Percentiles rank a stretch among this genome's conserved stretches.
phyloP scores from a whole-genome alignment of 2,329 filamentous ascomycete species.

The Didymella pinodella region DNA sequence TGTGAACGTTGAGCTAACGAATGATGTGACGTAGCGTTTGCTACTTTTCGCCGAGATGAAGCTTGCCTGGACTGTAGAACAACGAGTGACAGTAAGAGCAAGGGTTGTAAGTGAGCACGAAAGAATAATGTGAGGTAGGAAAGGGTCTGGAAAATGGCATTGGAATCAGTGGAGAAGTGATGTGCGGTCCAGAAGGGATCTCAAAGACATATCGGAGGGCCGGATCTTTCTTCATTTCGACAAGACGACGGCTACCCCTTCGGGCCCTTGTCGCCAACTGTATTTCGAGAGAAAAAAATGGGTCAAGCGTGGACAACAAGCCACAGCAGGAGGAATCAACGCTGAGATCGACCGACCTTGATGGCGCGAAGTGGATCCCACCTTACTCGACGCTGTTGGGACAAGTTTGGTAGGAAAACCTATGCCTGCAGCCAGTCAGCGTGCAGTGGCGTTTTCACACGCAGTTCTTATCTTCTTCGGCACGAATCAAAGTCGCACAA shows the following conservation, averaged over 20 bases:
- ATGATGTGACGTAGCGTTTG: conserved; percentile 14
- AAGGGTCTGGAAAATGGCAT: conserved; percentile 8
- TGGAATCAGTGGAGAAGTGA: conserved; percentile 18
- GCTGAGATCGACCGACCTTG: conserved; percentile 17
- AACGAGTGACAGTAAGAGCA: conserved; percentile 10
- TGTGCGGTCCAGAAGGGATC: conserved; percentile 18
- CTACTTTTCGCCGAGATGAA: conserved; percentile 9
- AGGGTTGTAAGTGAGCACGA: neutral
- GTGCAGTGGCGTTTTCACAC: conserved; percentile 2
- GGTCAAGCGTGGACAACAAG: conserved; percentile 23
- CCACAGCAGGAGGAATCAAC: conserved; percentile 14
- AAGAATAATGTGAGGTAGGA: neutral
- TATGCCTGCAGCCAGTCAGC: conserved; percentile 13
- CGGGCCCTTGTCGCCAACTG: conserved; percentile 16
- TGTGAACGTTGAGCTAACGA: conserved; percentile 9
- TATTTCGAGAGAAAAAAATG: conserved; percentile 23
- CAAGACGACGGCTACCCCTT: conserved; percentile 10
- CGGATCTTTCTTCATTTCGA: conserved; percentile 18
- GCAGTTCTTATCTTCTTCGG: conserved; percentile 9
- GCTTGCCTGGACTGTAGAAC: neutral
- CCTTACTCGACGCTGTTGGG: conserved; percentile 22
- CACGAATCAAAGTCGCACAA: conserved; percentile 18
- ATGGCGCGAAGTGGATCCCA: conserved; percentile 20
- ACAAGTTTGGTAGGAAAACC: conserved; percentile 17
- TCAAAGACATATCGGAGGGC: conserved; percentile 9